A percentile compares a stretch with the other conserved stretches of the same genome.
phyloP scores from a whole-genome alignment of 2,329 filamentous ascomycete genomes.

The Colletotrichum sojae region DNA sequence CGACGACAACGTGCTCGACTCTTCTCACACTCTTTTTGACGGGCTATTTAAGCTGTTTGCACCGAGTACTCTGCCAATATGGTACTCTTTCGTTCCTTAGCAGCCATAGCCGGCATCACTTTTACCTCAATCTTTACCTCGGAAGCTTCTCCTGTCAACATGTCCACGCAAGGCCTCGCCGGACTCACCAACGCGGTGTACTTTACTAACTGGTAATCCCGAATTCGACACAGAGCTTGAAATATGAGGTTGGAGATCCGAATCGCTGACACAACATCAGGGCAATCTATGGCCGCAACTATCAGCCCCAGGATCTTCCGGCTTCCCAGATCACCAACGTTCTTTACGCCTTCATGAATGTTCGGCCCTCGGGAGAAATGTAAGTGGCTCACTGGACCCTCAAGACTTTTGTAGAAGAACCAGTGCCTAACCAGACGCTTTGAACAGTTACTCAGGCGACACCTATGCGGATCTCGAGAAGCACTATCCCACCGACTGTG shows the following conservation, averaged over 20 bases:
- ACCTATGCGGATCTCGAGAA: constrained; percentile 79
- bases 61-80: neutral
- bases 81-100: constrained; percentile 6
- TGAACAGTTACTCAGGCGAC: constrained; percentile 72
- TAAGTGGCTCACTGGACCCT: constrained; percentile 53
- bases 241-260: neutral
- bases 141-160: neutral
- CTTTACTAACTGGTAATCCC: constrained; percentile 63
- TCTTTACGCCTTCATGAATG: constrained; percentile 85
- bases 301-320: constrained; percentile 79
- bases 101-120: neutral
- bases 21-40: constrained; percentile 21
- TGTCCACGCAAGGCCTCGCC: constrained; percentile 7
- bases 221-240: neutral
- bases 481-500: constrained; percentile 78
- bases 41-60: neutral
- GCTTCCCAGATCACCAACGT: constrained; percentile 81
- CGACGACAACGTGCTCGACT: neutral
- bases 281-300: constrained; percentile 83
- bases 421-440: too few species aligned
- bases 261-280: constrained; percentile 47
- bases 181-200: constrained; percentile 62
- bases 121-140: neutral
- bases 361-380: constrained; percentile 80
- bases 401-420: neutral